These are phyloP conservation scores for Cercospora berteroae DNA, from an alignment of 2,329 filamentous ascomycete species.

Conservation along the genomic window DNA sequence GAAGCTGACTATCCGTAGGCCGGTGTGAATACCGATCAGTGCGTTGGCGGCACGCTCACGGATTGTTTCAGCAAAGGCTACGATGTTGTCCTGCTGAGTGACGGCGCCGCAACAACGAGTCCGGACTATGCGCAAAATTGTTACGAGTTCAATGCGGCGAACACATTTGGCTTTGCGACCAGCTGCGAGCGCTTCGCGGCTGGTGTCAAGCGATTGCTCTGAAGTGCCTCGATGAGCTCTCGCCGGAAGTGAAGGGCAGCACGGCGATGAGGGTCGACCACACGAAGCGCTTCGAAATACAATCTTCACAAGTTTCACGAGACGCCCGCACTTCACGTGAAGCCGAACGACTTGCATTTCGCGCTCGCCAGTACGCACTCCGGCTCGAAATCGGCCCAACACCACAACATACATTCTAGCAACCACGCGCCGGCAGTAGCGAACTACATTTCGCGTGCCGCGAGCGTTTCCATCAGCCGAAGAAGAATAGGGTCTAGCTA, in stretches of 20 bases:
- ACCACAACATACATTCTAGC: neutral
- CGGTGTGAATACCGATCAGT: constrained; percentile 63
- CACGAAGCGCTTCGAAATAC: neutral
- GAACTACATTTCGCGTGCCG: too few species aligned
- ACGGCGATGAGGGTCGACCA: neutral
- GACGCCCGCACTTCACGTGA: neutral
- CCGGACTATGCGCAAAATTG: constrained; percentile 40
- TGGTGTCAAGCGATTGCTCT: constrained; percentile 26
- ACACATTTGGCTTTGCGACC: constrained; percentile 37
- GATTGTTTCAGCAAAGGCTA: constrained; percentile 57
- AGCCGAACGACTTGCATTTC: neutral
- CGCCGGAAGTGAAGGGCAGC: constrained; percentile 20
- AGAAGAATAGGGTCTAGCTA: neutral
- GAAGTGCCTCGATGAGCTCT: neutral
- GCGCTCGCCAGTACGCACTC: neutral
- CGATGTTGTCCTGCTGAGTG: constrained; percentile 56
- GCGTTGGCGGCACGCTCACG: constrained; percentile 56
- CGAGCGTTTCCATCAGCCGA: neutral
- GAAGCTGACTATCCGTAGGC: constrained; percentile 28
- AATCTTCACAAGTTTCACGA: neutral
- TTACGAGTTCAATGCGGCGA: constrained; percentile 39
- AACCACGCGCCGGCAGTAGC: neutral
- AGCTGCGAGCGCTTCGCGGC: constrained; percentile 34
- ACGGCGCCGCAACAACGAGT: constrained; percentile 55
- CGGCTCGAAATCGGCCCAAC: neutral